Percentiles rank a stretch among this genome's conserved stretches.
Conservation (phyloP, 2,329 filamentous ascomycete genomes). For the Colletotrichum sp. region DNA sequence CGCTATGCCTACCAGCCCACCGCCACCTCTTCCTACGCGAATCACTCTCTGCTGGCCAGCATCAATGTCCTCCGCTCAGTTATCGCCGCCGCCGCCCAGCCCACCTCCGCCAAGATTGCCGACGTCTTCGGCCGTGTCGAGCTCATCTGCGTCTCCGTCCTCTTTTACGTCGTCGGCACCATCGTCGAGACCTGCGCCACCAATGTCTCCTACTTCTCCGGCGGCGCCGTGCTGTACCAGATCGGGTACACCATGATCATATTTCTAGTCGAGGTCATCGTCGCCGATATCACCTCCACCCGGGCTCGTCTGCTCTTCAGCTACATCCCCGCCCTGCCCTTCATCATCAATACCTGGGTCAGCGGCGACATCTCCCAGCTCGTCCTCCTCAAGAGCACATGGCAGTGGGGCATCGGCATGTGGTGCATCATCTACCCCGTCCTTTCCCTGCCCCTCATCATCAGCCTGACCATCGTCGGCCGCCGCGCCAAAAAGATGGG, state of each 20-base stretch:
- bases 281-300: constrained; percentile 69
- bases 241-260: constrained; percentile 68
- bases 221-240: constrained; percentile 65
- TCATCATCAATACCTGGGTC: constrained; percentile 70
- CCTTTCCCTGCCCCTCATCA: constrained; percentile 56
- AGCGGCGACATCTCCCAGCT: constrained; percentile 59
- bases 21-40: constrained; percentile 54
- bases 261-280: constrained; percentile 67
- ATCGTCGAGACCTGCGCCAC: constrained; percentile 59
- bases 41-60: constrained; percentile 62
- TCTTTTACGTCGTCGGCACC: constrained; percentile 65
- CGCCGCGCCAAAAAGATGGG: constrained; percentile 58
- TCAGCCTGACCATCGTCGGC: constrained; percentile 54
- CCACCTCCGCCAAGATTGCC: constrained; percentile 63
- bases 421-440: constrained; percentile 68
- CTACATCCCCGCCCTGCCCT: constrained; percentile 65
- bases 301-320: constrained; percentile 68
- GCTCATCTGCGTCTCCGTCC: constrained; percentile 59
- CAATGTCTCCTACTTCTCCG: constrained; percentile 57
- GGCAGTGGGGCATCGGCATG: constrained; percentile 71
- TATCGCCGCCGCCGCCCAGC: constrained; percentile 64
- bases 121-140: constrained; percentile 70
- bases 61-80: constrained; percentile 63
- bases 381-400: constrained; percentile 54
- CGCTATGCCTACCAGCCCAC: constrained; percentile 60